phyloP scores from a whole-genome alignment of 2,329 filamentous ascomycete species.

The Verticillium klebahnii region DNA sequence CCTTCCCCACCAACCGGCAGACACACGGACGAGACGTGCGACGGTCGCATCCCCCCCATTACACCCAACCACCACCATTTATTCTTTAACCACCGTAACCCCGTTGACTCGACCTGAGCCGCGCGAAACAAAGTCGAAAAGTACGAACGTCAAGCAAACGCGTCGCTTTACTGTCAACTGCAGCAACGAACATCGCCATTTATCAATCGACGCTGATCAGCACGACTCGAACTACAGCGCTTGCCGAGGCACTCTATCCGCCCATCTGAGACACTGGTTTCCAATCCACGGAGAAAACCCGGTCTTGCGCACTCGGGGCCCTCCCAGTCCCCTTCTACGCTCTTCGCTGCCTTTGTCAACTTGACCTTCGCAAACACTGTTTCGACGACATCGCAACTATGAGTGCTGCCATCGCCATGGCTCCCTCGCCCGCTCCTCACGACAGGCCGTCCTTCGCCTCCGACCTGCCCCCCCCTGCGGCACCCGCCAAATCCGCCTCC shows the following conservation, averaged over 20 bases:
- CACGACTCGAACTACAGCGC: neutral
- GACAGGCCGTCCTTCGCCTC: slow-evolving; percentile 55
- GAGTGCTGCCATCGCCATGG: slow-evolving; percentile 66
- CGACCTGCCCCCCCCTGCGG: slow-evolving; percentile 30
- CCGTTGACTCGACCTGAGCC: neutral
- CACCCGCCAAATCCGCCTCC: slow-evolving; percentile 25
- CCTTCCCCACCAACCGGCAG: neutral
- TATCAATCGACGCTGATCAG: neutral
- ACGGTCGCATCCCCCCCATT: neutral
- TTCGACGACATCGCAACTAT: slow-evolving; percentile 37
- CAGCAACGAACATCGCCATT: neutral
- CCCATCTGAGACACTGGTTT: neutral
- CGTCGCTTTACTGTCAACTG: neutral
- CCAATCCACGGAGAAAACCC: neutral
- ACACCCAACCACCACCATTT: neutral
- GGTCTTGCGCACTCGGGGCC: neutral
- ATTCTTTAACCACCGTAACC: neutral
- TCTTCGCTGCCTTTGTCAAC: neutral
- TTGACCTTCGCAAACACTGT: slow-evolving; percentile 8
- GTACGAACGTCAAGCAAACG: neutral
- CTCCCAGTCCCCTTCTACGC: neutral
- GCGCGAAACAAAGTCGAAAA: neutral
- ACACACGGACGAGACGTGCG: neutral
- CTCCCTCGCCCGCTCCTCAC: slow-evolving; percentile 62
- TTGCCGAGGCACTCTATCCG: neutral